These are phyloP conservation scores for Coniophora puteana DNA, from an alignment of 1,284 basidiomycete species.

Conservation along the genomic window DNA sequence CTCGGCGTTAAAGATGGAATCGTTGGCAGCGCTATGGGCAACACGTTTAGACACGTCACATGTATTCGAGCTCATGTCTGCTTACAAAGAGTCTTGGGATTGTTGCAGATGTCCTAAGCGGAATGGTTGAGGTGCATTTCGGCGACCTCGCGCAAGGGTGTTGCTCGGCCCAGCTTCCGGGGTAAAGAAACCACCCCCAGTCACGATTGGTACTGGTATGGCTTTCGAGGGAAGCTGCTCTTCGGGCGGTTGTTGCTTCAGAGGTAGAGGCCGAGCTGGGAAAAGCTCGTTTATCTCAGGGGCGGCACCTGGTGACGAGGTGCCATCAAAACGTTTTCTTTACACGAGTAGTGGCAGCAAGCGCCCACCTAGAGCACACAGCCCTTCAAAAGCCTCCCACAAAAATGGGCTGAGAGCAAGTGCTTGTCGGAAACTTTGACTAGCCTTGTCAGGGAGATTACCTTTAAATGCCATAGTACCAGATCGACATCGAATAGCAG, in stretches of 20 bases:
- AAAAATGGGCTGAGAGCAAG: slow-evolving; percentile 75
- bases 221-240: slow-evolving; percentile 39
- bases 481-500: slow-evolving; percentile 63
- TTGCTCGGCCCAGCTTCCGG: slow-evolving; percentile 57
- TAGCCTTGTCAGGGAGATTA: slow-evolving; percentile 71
- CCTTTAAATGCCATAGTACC: slow-evolving; percentile 72
- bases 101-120: slow-evolving; percentile 46
- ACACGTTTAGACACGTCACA: slow-evolving; percentile 9
- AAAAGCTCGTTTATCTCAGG: slow-evolving; percentile 70
- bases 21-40: slow-evolving; percentile 47
- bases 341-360: slow-evolving; percentile 7
- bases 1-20: slow-evolving; percentile 57
- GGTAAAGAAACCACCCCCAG: slow-evolving; percentile 75
- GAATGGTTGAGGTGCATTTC: slow-evolving; percentile 48
- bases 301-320: slow-evolving; percentile 46
- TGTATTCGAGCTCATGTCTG: neutral
- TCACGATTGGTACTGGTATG: slow-evolving; percentile 41
- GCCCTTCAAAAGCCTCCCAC: slow-evolving; percentile 92
- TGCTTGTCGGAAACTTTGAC: slow-evolving; percentile 68
- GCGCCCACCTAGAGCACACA: slow-evolving; percentile 73
- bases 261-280: slow-evolving; percentile 59
- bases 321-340: slow-evolving; percentile 17
- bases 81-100: slow-evolving; percentile 62
- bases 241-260: slow-evolving; percentile 48
- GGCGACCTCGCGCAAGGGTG: slow-evolving; percentile 53